Evolutionary conservation across 2,329 filamentous ascomycete genomes (phyloP).

Genomic region (Curvularia spicifera): DNA sequence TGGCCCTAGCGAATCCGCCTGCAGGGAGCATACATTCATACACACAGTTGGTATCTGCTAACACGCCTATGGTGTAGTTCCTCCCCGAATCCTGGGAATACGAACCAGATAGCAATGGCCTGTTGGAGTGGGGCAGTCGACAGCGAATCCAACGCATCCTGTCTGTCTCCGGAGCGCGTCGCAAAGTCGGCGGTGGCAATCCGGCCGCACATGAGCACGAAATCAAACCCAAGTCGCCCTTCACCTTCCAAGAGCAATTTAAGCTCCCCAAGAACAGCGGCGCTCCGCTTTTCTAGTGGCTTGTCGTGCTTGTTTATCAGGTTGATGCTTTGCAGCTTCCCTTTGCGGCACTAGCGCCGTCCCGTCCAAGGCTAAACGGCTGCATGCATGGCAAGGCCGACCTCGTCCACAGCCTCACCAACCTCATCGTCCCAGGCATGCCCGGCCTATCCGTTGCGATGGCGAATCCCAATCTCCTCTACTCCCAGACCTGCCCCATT

Average conservation of each 20-base stretch:
- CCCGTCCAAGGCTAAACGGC: conserved; percentile 1
- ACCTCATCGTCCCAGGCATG: background rate
- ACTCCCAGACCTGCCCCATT: background rate
- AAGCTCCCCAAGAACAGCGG: conserved; percentile 19
- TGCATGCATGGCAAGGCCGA: background rate
- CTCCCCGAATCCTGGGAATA: background rate
- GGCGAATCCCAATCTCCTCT: background rate
- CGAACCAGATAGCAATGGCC: background rate
- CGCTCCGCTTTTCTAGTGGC: conserved; percentile 12
- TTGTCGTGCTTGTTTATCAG: conserved; percentile 23
- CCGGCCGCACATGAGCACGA: background rate
- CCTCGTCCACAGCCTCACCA: background rate
- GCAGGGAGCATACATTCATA: background rate
- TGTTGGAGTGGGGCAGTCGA: background rate
- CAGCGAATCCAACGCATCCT: background rate
- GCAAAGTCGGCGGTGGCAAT: conserved; percentile 13
- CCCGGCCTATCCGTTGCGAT: background rate
- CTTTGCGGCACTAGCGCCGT: conserved; percentile 7
- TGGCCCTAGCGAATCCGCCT: background rate
- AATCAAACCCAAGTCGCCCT: background rate
- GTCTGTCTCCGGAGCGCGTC: background rate
- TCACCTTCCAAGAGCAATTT: conserved; percentile 21
- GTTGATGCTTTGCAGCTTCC: conserved; percentile 16
- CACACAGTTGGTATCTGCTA: background rate
- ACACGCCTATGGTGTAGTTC: background rate